Percentiles rank a stretch among this genome's conserved stretches.
phyloP scores from a whole-genome alignment of 768 basidiomycete species.

The Termitomyces sp. region DNA sequence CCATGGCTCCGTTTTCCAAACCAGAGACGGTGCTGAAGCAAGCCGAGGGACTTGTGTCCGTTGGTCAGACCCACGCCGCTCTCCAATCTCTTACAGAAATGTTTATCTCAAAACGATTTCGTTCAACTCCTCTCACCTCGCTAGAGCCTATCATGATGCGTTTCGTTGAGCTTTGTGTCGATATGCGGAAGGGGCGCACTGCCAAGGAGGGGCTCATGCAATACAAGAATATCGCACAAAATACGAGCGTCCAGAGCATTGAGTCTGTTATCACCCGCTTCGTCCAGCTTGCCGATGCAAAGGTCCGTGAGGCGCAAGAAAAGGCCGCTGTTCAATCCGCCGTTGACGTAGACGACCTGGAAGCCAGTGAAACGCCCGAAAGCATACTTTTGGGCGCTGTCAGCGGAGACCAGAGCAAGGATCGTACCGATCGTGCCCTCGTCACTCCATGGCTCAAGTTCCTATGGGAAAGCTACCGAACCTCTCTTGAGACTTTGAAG shows the following conservation, averaged over 20 bases:
- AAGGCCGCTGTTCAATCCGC: conserved; percentile 74
- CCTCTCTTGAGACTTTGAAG: conserved; percentile 91
- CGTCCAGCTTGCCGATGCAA: conserved; percentile 72
- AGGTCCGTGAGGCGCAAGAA: conserved; percentile 82
- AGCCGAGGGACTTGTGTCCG: conserved; percentile 90
- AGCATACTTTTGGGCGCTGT: conserved; percentile 88
- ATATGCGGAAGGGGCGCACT: conserved; percentile 87
- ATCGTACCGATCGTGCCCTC: conserved; percentile 88
- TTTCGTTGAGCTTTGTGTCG: conserved; percentile 94
- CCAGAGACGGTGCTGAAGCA: conserved; percentile 89
- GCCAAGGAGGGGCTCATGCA: conserved; percentile 96
- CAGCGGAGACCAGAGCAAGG: conserved; percentile 84
- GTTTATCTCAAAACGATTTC: conserved; percentile 91
- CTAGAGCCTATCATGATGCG: conserved; percentile 95
- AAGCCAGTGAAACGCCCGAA: conserved; percentile 92
- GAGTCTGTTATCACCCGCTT: conserved; percentile 88
- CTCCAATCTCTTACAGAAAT: conserved; percentile 88
- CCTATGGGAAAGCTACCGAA: conserved; percentile 98
- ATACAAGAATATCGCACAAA: conserved; percentile 97
- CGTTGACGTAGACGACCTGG: conserved; percentile 89
- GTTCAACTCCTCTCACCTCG: conserved; percentile 79
- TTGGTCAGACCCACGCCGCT: conserved; percentile 86
- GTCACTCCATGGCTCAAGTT: conserved; percentile 98
- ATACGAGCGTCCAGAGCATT: conserved; percentile 84
- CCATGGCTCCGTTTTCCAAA: conserved; percentile 86